Evolutionary conservation across 257 asterid genomes (phyloP), one percentile per base, ranked within the genome.

Genomic region (Nicotiana undulata): DNA sequence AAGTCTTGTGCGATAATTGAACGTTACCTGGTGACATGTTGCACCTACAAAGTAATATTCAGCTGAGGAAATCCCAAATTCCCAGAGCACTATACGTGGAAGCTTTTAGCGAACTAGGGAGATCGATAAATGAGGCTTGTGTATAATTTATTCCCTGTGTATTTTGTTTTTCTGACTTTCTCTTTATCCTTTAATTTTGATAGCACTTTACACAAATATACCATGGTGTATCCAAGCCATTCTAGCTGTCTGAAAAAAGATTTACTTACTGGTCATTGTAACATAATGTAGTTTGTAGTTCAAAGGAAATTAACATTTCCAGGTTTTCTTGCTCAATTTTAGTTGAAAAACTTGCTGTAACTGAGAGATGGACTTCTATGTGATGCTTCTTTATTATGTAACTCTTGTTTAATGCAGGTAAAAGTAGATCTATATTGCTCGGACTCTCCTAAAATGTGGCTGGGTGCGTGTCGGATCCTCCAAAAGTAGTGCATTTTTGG

Each of bases 1-100:
- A 87, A 88, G 84, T 63, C 79, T 80, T 11, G 59, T 90, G 74
- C 92, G 93, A 77, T 93, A 90, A 93, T 52, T 68, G 77, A 22
- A 60, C 59, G 78, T 32, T 29, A 83, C 66, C 76, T 81, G 65
- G 49, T 52, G 52, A 64, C 22, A 79, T 49, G 29, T 51, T 65
- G 81, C 85, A 63, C 70, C 70, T 34, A 67, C 59, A 55, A 20
- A 51, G 64, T 12, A 18, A 58, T 40, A 37, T 63, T 75, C 20
- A 46, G 34, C 31, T 31, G n/a, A 53, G 49, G 24, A 22, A 46
- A 76, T 75, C 79, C 18, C 63, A 59, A 65, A 52, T 79, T 49
- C 67, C 37, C 32, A 11, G 61, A 56, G 37, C 22, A 6, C 78
- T 44, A 72, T 20, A 46, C 59, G 12, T 15, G 34, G 37, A 32